A percentile compares a stretch with the other conserved stretches of the same genome.
These are phyloP conservation scores for Phytophthora pisi DNA, from an alignment of 352 stramenopile genomes.

Conservation along the genomic window DNA sequence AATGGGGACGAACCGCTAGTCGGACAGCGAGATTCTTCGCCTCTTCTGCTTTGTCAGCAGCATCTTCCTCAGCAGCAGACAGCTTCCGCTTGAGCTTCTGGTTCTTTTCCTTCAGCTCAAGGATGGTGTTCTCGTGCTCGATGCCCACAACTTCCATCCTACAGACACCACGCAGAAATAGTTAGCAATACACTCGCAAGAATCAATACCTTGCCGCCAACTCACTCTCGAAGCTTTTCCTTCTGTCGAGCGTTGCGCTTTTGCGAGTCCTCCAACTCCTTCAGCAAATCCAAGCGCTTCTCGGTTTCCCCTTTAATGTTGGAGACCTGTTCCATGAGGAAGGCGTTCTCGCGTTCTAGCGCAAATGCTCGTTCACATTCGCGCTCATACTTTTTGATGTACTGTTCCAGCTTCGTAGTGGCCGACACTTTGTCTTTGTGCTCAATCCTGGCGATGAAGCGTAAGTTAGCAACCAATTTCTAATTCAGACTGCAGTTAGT, in stretches of 20 bases:
- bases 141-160: constrained; percentile 76
- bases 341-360: constrained; percentile 71
- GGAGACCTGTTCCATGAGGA: constrained; percentile 72
- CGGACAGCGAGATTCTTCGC: constrained; percentile 69
- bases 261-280: constrained; percentile 72
- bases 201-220: constrained; percentile 1
- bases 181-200: background rate
- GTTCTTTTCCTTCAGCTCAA: constrained; percentile 78
- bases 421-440: constrained; percentile 76
- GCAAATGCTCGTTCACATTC: constrained; percentile 66
- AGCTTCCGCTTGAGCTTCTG: constrained; percentile 78
- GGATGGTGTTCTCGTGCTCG: constrained; percentile 73
- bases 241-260: constrained; percentile 73
- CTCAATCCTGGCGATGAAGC: constrained; percentile 37
- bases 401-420: constrained; percentile 74
- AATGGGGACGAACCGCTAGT: constrained; percentile 49
- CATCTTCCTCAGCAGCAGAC: constrained; percentile 48
- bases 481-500: background rate
- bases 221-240: constrained; percentile 72
- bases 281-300: constrained; percentile 72
- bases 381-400: constrained; percentile 83
- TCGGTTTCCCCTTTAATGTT: constrained; percentile 77
- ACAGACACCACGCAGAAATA: background rate
- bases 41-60: constrained; percentile 65
- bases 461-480: background rate